phyloP scores from a whole-genome alignment of 192 early-diverging fungal species.

The Umbelopsis ramanniana region DNA sequence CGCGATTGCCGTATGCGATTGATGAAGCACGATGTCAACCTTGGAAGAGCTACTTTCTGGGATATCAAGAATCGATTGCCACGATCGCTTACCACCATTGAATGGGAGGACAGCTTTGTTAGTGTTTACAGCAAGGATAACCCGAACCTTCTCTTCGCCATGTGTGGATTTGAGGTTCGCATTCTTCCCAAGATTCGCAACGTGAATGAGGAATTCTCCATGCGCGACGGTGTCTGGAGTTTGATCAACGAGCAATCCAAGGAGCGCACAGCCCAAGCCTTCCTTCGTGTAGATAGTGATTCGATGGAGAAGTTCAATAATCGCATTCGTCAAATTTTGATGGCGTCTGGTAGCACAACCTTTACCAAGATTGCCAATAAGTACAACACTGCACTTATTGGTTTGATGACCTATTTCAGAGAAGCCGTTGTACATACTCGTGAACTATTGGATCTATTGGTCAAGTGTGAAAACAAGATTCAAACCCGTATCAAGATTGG shows the following conservation, averaged over 20 bases:
- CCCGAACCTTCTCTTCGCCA: constrained; percentile 92
- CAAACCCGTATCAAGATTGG: constrained; percentile 99
- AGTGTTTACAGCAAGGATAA: constrained; percentile 98
- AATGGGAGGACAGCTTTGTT: constrained; percentile 97
- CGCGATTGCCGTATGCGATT: constrained; percentile 98
- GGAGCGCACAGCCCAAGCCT: constrained; percentile 97
- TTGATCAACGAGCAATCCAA: constrained; percentile 96
- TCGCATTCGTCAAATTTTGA: constrained; percentile 95
- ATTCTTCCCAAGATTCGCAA: constrained; percentile 92
- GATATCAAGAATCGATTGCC: constrained; percentile 98
- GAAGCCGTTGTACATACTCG: constrained; percentile 98
- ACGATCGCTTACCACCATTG: constrained; percentile 94
- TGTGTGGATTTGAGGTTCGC: constrained; percentile 90
- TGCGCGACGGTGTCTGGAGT: constrained; percentile 91
- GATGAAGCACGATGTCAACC: constrained; percentile 98
- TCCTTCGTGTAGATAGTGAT: constrained; percentile 95
- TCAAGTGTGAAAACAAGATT: constrained; percentile 98
- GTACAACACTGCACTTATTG: constrained; percentile 88
- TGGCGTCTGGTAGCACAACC: constrained; percentile 96
- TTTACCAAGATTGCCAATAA: constrained; percentile 99
- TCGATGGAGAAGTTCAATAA: constrained; percentile 93
- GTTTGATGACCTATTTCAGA: constrained; percentile 97
- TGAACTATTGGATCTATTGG: constrained; percentile 94
- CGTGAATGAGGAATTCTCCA: constrained; percentile 85
- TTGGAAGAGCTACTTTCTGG: constrained; percentile 99